Evolutionary conservation across 2,329 filamentous ascomycete genomes (phyloP).

Genomic region (Aspergillus brasiliensis): DNA sequence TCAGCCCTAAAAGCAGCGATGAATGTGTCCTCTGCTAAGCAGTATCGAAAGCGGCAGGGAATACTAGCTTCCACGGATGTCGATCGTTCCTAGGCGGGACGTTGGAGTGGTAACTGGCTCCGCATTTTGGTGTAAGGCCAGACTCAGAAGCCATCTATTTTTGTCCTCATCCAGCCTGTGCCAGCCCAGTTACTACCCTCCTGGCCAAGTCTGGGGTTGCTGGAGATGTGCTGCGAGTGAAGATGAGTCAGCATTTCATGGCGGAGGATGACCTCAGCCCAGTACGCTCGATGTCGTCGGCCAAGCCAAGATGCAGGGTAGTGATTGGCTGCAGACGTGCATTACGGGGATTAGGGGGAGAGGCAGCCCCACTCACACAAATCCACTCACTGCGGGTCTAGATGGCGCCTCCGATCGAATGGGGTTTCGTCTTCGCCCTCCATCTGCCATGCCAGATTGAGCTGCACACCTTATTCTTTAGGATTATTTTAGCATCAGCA

Average conservation of each 20-base stretch:
- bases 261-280: slow-evolving; percentile 4
- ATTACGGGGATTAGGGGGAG: background rate
- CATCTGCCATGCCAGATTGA: background rate
- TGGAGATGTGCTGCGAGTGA: too few relatives aligned
- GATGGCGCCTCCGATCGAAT: background rate
- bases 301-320: background rate
- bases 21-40: background rate
- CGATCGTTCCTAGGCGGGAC: background rate
- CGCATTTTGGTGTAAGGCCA: background rate
- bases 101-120: background rate
- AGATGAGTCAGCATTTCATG: too few relatives aligned
- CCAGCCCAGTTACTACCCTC: too few relatives aligned
- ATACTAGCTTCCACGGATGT: background rate
- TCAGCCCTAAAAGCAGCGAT: background rate
- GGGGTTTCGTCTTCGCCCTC: background rate
- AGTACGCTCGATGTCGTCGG: slow-evolving; percentile 1
- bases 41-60: background rate
- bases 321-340: background rate
- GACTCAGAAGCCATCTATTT: background rate
- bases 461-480: too few relatives aligned
- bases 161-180: background rate
- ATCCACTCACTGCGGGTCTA: background rate
- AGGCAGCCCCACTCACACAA: background rate
- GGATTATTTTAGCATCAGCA: too few relatives aligned
- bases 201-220: too few relatives aligned